A percentile compares a stretch with the other conserved stretches of the same genome.
Evolutionary conservation across 148 eudicot species (phyloP).

Genomic region (Euryodendron excelsum): DNA sequence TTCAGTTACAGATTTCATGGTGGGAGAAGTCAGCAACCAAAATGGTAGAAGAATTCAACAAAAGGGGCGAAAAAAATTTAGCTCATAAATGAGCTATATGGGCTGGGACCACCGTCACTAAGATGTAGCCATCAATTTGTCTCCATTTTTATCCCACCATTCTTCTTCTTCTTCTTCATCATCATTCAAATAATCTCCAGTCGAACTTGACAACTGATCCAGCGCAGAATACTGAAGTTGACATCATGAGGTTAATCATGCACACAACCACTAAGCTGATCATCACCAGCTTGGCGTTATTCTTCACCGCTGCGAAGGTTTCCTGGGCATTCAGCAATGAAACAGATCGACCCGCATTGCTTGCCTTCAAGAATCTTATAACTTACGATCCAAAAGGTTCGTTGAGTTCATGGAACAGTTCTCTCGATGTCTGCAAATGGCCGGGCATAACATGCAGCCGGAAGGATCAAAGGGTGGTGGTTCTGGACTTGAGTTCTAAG

Average conservation of each 20-base stretch:
- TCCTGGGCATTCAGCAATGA: background rate
- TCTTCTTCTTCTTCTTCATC: no score
- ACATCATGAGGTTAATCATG: no score
- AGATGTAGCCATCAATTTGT: no score
- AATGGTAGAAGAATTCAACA: no score
- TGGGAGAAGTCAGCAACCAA: no score
- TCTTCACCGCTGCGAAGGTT: background rate
- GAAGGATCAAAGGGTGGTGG: slow-evolving; percentile 9
- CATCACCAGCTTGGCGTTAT: no score
- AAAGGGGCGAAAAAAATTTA: no score
- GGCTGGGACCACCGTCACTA: no score
- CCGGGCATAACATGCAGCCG: slow-evolving; percentile 13
- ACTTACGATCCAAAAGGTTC: background rate
- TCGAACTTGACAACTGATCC: no score
- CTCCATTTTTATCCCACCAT: no score
- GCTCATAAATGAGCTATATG: no score
- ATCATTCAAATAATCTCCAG: no score
- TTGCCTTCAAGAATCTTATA: slow-evolving; percentile 10
- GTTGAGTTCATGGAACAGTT: slow-evolving; percentile 14
- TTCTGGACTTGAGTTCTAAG: background rate
- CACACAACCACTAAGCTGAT: background rate
- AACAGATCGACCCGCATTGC: slow-evolving; percentile 4
- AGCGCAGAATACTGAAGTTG: background rate
- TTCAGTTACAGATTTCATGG: background rate
- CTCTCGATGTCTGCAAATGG: slow-evolving; percentile 3